Evolutionary conservation across 2,329 filamentous ascomycete genomes (phyloP), one percentile per base, ranked within the genome.

Genomic region (Colletotrichum simmondsii): DNA sequence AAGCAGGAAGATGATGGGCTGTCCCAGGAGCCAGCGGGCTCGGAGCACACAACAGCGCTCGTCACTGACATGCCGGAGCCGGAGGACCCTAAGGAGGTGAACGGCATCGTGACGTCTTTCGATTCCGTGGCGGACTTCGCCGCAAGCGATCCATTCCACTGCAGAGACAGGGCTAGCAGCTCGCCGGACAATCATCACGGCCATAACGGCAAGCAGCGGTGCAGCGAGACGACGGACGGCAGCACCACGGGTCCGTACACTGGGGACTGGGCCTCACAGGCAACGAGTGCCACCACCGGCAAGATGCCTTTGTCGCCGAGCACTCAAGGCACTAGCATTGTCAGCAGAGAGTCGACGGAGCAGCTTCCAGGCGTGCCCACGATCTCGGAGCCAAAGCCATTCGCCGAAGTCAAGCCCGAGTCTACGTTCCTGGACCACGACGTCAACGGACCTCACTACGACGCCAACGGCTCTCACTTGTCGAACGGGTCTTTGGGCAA

Each of bases 281-380:
- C 87, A 5, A 92, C 90, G 16, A 91, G 89, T 76, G 90, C 89
- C 10, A 90, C 90, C 2, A 92, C 90, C 1, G 87, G 89, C 62
- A 91, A 91, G 80, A 88, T 91, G 87, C 89, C 90, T 4, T 81
- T 92, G 46, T 92, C 90, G 28, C 91, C 91, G 2, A 92, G 90
- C 78, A 92, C 91, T 3, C 87, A 91, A 77, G 91, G 90, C 52
- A 92, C 91, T 22, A 92, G 90, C 79, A 90, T 92, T 74, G 87
- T 90, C 75, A 92, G 90, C 80, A 86, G 86, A 67, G 89, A 91
- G 56, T 91, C 89, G 8, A 77, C 87, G 66, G 89, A 91, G 59
- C 85, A 85, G 22, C 84, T 85, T 4, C 78, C 81, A 49, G 86
- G 85, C 74, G 81, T 87, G 24, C 85, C 85, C 0, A 83, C 83